phyloP scores from a whole-genome alignment of 1,284 basidiomycete species.

The Pseudozyma hubeiensis region DNA sequence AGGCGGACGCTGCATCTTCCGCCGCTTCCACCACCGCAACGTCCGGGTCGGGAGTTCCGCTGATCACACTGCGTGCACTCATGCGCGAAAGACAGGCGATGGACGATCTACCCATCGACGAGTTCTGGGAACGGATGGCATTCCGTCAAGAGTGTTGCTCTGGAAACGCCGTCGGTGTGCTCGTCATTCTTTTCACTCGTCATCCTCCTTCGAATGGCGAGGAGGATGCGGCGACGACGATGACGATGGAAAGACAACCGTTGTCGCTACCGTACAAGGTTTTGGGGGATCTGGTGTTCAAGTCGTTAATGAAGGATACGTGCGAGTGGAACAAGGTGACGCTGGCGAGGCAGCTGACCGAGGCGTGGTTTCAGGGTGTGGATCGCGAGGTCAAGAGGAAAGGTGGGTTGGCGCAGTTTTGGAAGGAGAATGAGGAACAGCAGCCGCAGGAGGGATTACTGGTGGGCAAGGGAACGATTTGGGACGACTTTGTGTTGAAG shows the following conservation, averaged over 20 bases:
- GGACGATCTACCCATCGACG: slow-evolving; percentile 57
- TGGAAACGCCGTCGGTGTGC: slow-evolving; percentile 65
- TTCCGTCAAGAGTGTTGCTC: slow-evolving; percentile 67
- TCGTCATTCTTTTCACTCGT: slow-evolving; percentile 55
- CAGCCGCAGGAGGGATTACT: neutral
- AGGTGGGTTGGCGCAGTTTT: slow-evolving; percentile 33
- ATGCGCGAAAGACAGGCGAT: slow-evolving; percentile 59
- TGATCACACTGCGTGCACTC: slow-evolving; percentile 40
- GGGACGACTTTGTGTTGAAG: slow-evolving; percentile 29
- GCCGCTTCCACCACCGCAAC: neutral
- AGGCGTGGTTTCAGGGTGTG: slow-evolving; percentile 47
- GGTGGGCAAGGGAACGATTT: slow-evolving; percentile 41
- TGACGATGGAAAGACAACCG: slow-evolving; percentile 32
- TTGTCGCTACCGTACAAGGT: slow-evolving; percentile 53
- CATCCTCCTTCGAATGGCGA: neutral
- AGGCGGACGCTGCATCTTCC: neutral
- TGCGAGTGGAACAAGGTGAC: slow-evolving; percentile 57
- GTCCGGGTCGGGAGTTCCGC: slow-evolving; percentile 13
- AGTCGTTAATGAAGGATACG: slow-evolving; percentile 58
- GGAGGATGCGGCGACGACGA: neutral
- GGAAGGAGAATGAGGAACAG: neutral
- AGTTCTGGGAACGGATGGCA: slow-evolving; percentile 67
- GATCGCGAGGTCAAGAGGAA: slow-evolving; percentile 52
- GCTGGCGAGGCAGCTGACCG: slow-evolving; percentile 40
- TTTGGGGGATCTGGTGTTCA: slow-evolving; percentile 53